Evolutionary conservation across 1,139 yeast species (phyloP), one percentile per base, ranked within the genome.

Genomic region (Kodamaea arcana): DNA sequence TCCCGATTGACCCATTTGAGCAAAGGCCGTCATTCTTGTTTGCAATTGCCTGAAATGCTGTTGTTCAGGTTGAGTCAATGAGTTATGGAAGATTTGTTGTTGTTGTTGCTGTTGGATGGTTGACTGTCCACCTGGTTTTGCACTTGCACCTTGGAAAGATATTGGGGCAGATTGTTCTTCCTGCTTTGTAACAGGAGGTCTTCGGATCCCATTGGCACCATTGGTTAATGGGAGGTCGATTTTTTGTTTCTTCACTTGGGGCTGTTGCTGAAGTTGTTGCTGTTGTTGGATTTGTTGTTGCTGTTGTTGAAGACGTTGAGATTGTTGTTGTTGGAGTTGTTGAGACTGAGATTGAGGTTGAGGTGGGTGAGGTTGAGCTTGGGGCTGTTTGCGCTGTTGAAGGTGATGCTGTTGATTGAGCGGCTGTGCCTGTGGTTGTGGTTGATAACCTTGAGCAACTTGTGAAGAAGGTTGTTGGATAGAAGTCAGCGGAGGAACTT

Each of bases 1-100:
- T 1, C 75, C 75, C 10, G 68, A 52, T 40, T 65, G 67, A 11
- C 73, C 71, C 74, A 69, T 69, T 42, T 61, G 59, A 2, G 64
- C 67, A 40, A 68, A 62, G 2, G 73, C 62, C 39, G 60, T 59
- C 64, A 68, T 65, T 33, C 67, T 55, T 2, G 59, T 50, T 42
- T 69, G 75, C 36, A 66, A 50, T 41, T 67, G 74, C 39, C 67
- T 63, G 53, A 67, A 69, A 6, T 58, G 50, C 35, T 65, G 72
- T 39, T 68, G 75, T 36, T 69, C 75, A 36, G 67, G 70, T 2
- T 72, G 68, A 3, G 64, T 52, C 29, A 69, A 55, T 6, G 71
- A 54, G 39, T 50, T 62, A 34, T 65, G 73, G 60, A 69, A 68
- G 17, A 69, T 60, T 39, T 69, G 74, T 44, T 69, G 74, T 40